These are phyloP conservation scores for Vigna hirtella DNA, from an alignment of 306 rosid species.

Conservation along the genomic window DNA sequence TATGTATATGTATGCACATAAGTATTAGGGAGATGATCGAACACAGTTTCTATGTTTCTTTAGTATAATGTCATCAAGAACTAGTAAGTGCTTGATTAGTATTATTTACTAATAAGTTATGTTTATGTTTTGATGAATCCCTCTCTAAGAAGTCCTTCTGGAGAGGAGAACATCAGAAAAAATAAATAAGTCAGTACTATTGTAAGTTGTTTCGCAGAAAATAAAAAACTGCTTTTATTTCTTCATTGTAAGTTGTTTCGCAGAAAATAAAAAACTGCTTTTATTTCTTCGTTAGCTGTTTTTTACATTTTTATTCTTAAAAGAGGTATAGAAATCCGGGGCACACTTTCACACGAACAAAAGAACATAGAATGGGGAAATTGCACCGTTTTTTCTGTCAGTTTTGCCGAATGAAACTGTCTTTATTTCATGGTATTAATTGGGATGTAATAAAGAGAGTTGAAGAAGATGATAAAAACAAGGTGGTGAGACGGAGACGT, in stretches of 20 bases:
- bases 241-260: no score
- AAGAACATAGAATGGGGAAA: not conserved
- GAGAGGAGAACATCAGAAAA: no score
- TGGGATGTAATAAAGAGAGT: not conserved
- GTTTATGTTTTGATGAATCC: no score
- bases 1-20: not conserved
- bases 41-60: conserved; percentile 34
- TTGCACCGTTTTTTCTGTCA: not conserved
- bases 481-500: conserved; percentile 21
- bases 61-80: not conserved
- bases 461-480: conserved; percentile 1
- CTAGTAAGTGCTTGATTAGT: not conserved
- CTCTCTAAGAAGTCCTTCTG: no score
- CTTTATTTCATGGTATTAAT: not conserved
- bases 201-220: no score
- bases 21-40: not conserved
- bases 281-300: no score
- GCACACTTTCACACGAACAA: not conserved
- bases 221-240: no score
- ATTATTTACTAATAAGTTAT: not conserved
- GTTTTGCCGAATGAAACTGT: conserved; percentile 15
- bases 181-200: no score
- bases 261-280: no score
- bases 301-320: no score
- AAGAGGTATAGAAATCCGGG: not conserved